phyloP scores from a whole-genome alignment of 371 early-diverging fungal species.

The Lichtheimia corymbifera region DNA sequence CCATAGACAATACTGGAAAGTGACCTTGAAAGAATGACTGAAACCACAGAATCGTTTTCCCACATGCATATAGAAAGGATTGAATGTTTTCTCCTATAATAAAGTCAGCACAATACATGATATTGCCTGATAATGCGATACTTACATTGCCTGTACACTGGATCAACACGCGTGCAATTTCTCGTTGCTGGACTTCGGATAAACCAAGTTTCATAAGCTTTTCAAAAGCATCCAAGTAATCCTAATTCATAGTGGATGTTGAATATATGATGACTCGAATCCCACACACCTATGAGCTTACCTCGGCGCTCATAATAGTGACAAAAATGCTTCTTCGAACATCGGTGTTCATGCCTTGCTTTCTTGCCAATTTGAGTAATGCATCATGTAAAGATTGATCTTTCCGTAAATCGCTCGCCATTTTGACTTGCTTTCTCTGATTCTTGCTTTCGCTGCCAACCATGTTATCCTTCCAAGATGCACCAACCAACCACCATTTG shows the following conservation, averaged over 20 bases:
- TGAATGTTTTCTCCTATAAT: conserved; percentile 80
- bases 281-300: conserved; percentile 20
- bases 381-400: conserved; percentile 59
- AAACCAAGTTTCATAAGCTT: conserved; percentile 79
- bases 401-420: conserved; percentile 41
- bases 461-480: conserved; percentile 77
- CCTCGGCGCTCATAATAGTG: conserved; percentile 88
- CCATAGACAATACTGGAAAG: conserved; percentile 95
- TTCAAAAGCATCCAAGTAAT: conserved; percentile 93
- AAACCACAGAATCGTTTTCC: conserved; percentile 75
- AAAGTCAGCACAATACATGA: not conserved
- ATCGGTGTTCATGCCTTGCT: conserved; percentile 96
- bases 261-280: not conserved
- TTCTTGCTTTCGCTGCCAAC: conserved; percentile 55
- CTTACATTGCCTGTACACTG: conserved; percentile 87
- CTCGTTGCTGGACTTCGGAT: conserved; percentile 90
- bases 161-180: conserved; percentile 89
- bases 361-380: conserved; percentile 77
- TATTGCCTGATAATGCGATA: not conserved
- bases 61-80: conserved; percentile 93
- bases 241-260: conserved; percentile 41
- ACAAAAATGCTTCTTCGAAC: conserved; percentile 91
- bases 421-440: conserved; percentile 18
- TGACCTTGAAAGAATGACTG: conserved; percentile 84
- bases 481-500: conserved; percentile 88